Evolutionary conservation across 2,329 filamentous ascomycete genomes (phyloP).

Genomic region (Laburnicola sp.): DNA sequence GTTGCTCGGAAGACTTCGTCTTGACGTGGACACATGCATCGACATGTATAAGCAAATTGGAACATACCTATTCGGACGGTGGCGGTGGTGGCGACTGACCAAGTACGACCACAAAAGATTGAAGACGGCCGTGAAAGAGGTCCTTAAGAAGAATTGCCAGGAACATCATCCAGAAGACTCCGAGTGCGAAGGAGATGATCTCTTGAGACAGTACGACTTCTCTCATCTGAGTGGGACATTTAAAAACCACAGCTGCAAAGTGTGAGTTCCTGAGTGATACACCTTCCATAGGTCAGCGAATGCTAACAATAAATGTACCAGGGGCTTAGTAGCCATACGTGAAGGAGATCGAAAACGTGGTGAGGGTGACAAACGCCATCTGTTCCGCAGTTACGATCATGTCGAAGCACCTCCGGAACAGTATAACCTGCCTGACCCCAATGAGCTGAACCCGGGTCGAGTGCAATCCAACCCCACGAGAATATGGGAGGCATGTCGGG

Average conservation of each 20-base stretch:
- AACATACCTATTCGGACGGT: not conserved
- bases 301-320: not conserved
- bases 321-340: not conserved
- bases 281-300: not conserved
- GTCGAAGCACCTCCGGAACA: not conserved
- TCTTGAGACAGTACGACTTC: constrained; percentile 1
- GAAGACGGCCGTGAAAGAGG: not conserved
- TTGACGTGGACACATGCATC: constrained; percentile 1
- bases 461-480: not conserved
- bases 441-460: not conserved
- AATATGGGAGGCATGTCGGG: constrained; percentile 3
- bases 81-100: constrained; percentile 1
- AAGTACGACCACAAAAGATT: not conserved
- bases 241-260: constrained; percentile 1
- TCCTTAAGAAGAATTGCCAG: not conserved
- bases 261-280: not conserved
- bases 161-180: not conserved
- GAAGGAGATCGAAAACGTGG: not conserved
- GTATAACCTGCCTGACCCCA: not conserved
- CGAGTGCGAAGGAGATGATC: not conserved
- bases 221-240: not conserved
- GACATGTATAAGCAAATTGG: not conserved
- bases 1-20: constrained; percentile 3
- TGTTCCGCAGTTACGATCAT: constrained; percentile 4
- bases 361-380: not conserved